Evolutionary conservation across 2,329 filamentous ascomycete species (phyloP), one percentile per base, ranked within the genome.

Genomic region (Amauroascus niger): DNA sequence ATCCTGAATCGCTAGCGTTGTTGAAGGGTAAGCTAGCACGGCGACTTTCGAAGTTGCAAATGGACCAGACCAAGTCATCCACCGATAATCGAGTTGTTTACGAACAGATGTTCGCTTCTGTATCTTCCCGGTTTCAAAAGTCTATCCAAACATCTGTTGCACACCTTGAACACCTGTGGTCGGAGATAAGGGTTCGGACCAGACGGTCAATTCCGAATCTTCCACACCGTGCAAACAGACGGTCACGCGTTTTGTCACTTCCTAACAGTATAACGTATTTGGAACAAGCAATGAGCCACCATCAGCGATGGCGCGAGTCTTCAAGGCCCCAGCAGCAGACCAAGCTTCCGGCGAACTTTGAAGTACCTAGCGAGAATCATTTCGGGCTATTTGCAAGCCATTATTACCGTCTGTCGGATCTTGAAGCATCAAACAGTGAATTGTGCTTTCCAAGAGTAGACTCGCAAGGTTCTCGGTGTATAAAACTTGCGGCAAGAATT

Each of bases 41-140:
- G 20, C 76, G 81, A 0, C 71, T 84, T 13, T 76, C 74, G 0
- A 85, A 85, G 61, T 60, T 84, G 0, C 75, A 81, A 30, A 60
- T 62, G 0, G 73, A 76, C 45, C 66, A 62, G 14, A 49, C 50
- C 28, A 52, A 59, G 6, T 54, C 63, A 44, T 55, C 54, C 14
- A 13, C 55, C 6, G 16, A 40, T 11, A 13, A 32, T 26, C 28
- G 14, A 26, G 26, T 39, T 13, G 49, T 57, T 3, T 69, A 70
- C 46, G 55, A 62, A 1, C 22, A 55, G 1, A 57, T 74, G 3
- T 68, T 71, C 41, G 46, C 54, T 1, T 50, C 43, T 0, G 41
- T 71, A 16, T 60, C 57, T 2, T 58, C 64, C 8, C 26, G 59
- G 4, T 66, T 73, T 40, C 58, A 63, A 14, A 53, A 45, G 0